Base-by-base conservation (phyloP, 1,284 basidiomycete genomes). In the Ceratobasidium sp. region DNA sequence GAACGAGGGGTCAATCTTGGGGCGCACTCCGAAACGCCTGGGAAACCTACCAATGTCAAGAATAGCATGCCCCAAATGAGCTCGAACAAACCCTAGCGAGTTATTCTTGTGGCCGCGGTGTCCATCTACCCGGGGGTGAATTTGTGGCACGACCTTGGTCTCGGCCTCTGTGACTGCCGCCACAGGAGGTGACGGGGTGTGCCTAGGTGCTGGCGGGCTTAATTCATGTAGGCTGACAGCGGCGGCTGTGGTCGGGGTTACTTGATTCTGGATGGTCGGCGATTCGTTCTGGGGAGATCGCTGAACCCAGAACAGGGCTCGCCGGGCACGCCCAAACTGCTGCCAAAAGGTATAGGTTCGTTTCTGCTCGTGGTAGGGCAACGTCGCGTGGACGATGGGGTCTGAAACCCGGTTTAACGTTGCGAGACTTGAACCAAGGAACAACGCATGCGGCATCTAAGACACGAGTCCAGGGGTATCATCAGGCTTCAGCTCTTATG, bases 401-500 rank as follows among this genome's bases (percentile, higher is more conserved):
- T 51, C 29, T 46, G 85, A 83, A 34, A 90, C 82, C 68, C 95
- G 86, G 79, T 96, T 91, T 81, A 96, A 91, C 0, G 93, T 94
- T 1, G 94, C 92, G 22, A 97, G 88, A 49, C 92, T 90, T 1
- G 94, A 95, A 11, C 96, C 96, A 7, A 98, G 87, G 85, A 95
- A 97, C 29, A 98, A 87, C 59, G 93, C 92, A 82, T 98, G 97
- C 0, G 97, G 96, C 96, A 88, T 87, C 54, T 74, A 74, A 19
- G 22, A 59, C 56, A 44, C 29, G 49, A 37, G 46, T 37, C 29
- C 29, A 59, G 54, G 59, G 51, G 15, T 46, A 69, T 57, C 37
- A 49, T 71, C 19, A 57, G 22, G 79, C 81, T 8, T 40, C 46
- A 57, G 40, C 32, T 3, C 25, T 2, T 25, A 43, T 43, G 56